Evolutionary conservation across 768 basidiomycete genomes (phyloP).

Genomic region (Rhodotorula taiwanensis): DNA sequence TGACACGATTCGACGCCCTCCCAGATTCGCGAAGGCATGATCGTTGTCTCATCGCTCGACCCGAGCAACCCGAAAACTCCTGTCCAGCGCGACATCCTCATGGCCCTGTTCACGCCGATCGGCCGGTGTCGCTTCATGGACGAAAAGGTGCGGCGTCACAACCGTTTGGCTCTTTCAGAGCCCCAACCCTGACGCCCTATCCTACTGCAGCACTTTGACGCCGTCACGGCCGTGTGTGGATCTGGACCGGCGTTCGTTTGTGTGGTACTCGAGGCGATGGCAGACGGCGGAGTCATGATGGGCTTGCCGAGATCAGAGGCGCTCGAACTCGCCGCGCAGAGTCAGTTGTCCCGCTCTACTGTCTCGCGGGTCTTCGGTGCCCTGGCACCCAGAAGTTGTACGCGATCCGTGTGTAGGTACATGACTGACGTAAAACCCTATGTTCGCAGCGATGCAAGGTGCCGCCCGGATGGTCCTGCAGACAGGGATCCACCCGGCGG

Average conservation of each 20-base stretch:
- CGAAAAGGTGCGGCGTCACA: slow-evolving; percentile 55
- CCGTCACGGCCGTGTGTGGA: slow-evolving; percentile 90
- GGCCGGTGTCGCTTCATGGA: slow-evolving; percentile 93
- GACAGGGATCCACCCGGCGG: slow-evolving; percentile 82
- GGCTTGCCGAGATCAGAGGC: slow-evolving; percentile 89
- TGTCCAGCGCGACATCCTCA: slow-evolving; percentile 63
- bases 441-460: slow-evolving; percentile 75
- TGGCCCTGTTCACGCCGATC: slow-evolving; percentile 94
- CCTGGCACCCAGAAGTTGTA: no score
- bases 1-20: no score
- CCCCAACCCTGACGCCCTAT: not conserved
- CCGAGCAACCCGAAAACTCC: slow-evolving; percentile 51
- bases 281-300: slow-evolving; percentile 99
- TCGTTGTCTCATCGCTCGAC: slow-evolving; percentile 72
- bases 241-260: slow-evolving; percentile 96
- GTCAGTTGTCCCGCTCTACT: slow-evolving; percentile 49
- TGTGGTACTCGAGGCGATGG: slow-evolving; percentile 95
- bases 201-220: slow-evolving; percentile 68
- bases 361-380: no score
- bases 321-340: slow-evolving; percentile 88
- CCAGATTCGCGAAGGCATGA: slow-evolving; percentile 99
- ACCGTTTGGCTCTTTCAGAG: not conserved
- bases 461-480: slow-evolving; percentile 92
- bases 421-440: no score
- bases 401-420: no score